Evolutionary conservation across 139 green algal genomes (phyloP), one percentile per base, ranked within the genome.

Genomic region (Auxenochlorella pyrenoidosa): DNA sequence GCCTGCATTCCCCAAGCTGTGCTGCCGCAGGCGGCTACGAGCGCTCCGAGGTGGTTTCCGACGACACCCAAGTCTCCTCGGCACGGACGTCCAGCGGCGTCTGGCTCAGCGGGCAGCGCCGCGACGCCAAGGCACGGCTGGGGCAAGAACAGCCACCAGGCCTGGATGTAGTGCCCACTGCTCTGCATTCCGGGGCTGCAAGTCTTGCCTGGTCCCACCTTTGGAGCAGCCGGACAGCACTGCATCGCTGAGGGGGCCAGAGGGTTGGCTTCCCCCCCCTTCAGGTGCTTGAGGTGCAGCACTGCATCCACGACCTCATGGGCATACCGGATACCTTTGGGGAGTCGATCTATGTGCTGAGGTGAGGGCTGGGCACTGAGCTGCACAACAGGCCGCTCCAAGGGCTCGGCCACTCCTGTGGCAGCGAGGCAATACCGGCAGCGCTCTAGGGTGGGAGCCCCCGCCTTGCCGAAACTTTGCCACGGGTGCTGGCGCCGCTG

Each of bases 241-340:
- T n/a, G n/a, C n/a, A n/a, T n/a, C n/a, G n/a, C n/a, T n/a, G n/a
- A n/a, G n/a, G n/a, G n/a, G n/a, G n/a, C n/a, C n/a, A n/a, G n/a
- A n/a, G n/a, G n/a, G n/a, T n/a, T n/a, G n/a, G n/a, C n/a, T n/a
- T 66, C 4, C 75, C 24, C 75, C 24, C 19, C 38, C 10, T 40
- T 10, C 71, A 87, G 51, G 71, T 93, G 59, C 21, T 38, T 4
- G 72, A 88, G 24, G 75, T 93, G 5, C 79, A 93, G 84, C 36
- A 90, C 60, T 66, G 90, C 44, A 90, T 93, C 28, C 78, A 88
- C 43, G 2, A 84, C 15, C 47, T 88, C 60, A 5, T 88, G 13
- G 87, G 90, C 82, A 87, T 93, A 44, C 90, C 90, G 3, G 68
- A 88, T 32, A 38, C 65, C 4, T 93, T 93, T 75, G 90, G 90